Conservation (phyloP, 1,284 basidiomycete genomes). For the Puccinia horiana region DNA sequence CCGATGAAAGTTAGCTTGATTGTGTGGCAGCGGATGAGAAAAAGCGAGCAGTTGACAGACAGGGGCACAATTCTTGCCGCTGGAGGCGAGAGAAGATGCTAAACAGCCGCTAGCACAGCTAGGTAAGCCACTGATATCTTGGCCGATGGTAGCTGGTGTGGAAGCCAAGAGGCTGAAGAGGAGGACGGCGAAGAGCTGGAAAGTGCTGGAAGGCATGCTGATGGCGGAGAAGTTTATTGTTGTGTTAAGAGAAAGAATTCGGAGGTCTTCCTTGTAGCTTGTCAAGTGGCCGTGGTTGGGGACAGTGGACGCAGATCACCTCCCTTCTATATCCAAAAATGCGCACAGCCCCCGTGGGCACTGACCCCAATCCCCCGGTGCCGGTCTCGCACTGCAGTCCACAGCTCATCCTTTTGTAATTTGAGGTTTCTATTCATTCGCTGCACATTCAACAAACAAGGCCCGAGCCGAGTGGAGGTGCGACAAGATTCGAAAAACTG, state of each 20-base stretch:
- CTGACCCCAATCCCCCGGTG: too few species aligned
- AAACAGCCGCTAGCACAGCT: slow-evolving; percentile 13
- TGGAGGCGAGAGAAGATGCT: not conserved
- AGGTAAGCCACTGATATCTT: slow-evolving; percentile 16
- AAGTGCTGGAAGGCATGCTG: slow-evolving; percentile 5
- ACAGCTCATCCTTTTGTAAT: too few species aligned
- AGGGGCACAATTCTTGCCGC: not conserved
- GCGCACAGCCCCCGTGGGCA: too few species aligned
- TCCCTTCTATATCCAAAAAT: too few species aligned
- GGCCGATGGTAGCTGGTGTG: slow-evolving; percentile 1
- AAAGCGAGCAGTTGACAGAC: not conserved
- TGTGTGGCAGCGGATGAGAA: not conserved
- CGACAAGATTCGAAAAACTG: too few species aligned
- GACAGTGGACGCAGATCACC: not conserved
- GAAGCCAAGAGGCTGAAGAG: not conserved
- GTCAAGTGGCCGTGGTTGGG: not conserved
- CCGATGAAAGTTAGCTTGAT: not conserved
- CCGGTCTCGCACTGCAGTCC: too few species aligned
- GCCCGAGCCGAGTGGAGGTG: too few species aligned
- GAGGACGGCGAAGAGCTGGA: not conserved
- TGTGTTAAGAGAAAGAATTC: not conserved
- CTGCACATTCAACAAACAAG: too few species aligned
- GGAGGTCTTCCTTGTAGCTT: too few species aligned
- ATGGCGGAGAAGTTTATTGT: not conserved
- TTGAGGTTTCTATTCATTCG: too few species aligned